Conservation (phyloP, 225 moss, liverwort and hornwort species). For the Pleurozium schreberi region DNA sequence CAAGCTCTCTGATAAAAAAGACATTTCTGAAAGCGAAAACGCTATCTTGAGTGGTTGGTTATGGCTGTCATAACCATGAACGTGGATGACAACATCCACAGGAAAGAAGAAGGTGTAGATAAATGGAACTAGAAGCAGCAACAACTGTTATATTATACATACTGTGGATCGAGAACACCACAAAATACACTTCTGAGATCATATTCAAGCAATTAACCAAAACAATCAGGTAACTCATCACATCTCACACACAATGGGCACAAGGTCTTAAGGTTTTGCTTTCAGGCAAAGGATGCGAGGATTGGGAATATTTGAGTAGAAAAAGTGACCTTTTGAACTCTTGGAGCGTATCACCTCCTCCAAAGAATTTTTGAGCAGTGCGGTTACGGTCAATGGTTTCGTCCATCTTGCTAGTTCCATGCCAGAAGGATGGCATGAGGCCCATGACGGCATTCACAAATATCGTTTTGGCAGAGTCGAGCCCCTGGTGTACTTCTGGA, state of each 20-base stretch:
- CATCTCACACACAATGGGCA: not conserved
- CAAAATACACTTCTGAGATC: not conserved
- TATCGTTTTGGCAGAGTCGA: conserved; percentile 55
- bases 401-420: conserved; percentile 86
- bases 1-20: not conserved
- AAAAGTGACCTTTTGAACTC: conserved; percentile 60
- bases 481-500: conserved; percentile 22
- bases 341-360: conserved; percentile 84
- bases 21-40: not conserved
- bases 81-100: not conserved
- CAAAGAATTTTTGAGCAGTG: conserved; percentile 70
- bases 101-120: not conserved
- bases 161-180: not conserved
- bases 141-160: not conserved
- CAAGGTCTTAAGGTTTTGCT: not conserved
- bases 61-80: not conserved
- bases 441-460: conserved; percentile 91
- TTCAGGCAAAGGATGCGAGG: not conserved
- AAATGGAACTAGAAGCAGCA: not conserved
- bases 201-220: not conserved
- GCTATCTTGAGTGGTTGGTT: not conserved
- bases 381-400: conserved; percentile 73
- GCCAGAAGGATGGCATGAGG: conserved; percentile 75
- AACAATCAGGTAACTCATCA: not conserved
- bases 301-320: not conserved